phyloP scores from a whole-genome alignment of 1,284 basidiomycete genomes.

The Rhizoctonia solani region DNA sequence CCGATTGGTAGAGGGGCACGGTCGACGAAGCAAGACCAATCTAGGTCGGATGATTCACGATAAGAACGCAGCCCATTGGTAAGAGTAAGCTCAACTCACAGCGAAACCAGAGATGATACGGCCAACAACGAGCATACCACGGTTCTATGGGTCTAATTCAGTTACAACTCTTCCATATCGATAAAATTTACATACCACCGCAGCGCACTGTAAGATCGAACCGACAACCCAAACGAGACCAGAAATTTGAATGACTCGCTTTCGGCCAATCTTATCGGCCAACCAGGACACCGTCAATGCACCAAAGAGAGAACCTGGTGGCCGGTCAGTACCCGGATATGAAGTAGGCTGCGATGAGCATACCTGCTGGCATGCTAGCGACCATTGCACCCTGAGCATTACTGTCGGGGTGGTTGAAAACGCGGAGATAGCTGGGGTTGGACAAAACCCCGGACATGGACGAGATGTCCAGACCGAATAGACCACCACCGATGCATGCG shows the following conservation, averaged over 20 bases:
- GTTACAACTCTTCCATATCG: not conserved
- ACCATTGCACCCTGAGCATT: slow-evolving; percentile 72
- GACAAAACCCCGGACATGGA: slow-evolving; percentile 79
- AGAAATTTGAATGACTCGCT: slow-evolving; percentile 63
- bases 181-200: slow-evolving; percentile 40
- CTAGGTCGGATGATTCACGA: slow-evolving; percentile 40
- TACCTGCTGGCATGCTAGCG: slow-evolving; percentile 59
- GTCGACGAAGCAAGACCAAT: slow-evolving; percentile 61
- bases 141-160: slow-evolving; percentile 52
- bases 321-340: not conserved
- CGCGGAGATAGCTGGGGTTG: slow-evolving; percentile 40
- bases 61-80: not conserved
- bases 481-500: slow-evolving; percentile 77
- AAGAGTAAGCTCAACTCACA: slow-evolving; percentile 34
- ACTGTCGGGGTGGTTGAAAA: slow-evolving; percentile 44
- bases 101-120: slow-evolving; percentile 66
- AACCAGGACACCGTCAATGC: slow-evolving; percentile 50
- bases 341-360: not conserved
- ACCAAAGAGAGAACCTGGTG: slow-evolving; percentile 37
- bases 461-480: slow-evolving; percentile 79
- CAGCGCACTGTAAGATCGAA: slow-evolving; percentile 66
- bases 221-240: slow-evolving; percentile 75
- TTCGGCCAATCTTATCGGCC: slow-evolving; percentile 68
- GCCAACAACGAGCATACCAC: slow-evolving; percentile 68
- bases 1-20: slow-evolving; percentile 74